phyloP scores from a whole-genome alignment of 306 rosid species.

The Medicago lupulina region DNA sequence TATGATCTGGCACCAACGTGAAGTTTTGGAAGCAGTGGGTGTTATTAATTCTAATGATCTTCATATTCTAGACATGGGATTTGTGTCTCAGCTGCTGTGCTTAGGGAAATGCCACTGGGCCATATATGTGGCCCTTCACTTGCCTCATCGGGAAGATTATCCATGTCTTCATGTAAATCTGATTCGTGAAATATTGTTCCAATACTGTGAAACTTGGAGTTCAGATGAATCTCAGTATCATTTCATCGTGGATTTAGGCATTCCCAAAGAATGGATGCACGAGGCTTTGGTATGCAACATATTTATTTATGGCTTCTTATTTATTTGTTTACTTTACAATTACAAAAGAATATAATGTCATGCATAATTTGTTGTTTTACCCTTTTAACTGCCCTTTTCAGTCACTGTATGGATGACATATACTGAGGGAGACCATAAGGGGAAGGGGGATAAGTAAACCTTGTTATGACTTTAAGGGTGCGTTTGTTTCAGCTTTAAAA shows the following conservation, averaged over 20 bases:
- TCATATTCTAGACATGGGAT: conserved; percentile 86
- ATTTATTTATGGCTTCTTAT: conserved; percentile 3
- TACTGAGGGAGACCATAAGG: background rate
- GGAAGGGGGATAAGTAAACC: background rate
- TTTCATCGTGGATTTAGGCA: conserved; percentile 84
- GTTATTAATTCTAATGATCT: conserved; percentile 82
- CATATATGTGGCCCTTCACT: conserved; percentile 92
- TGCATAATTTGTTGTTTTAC: conserved; percentile 33
- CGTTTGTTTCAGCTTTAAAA: too few species aligned
- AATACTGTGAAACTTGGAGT: conserved; percentile 97
- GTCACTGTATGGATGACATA: conserved; percentile 5
- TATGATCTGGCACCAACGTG: conserved; percentile 97
- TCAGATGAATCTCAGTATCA: conserved; percentile 72
- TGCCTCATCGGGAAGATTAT: conserved; percentile 75
- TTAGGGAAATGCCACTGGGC: conserved; percentile 96
- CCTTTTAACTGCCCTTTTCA: conserved; percentile 22
- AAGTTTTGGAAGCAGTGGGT: conserved; percentile 87
- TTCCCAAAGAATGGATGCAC: conserved; percentile 87
- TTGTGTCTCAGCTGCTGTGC: conserved; percentile 85
- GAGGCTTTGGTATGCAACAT: conserved; percentile 85
- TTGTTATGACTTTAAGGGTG: conserved; percentile 13
- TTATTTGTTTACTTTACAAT: background rate
- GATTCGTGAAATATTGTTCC: conserved; percentile 91
- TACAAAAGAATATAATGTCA: background rate
- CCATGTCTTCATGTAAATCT: conserved; percentile 82